These are phyloP conservation scores for Globisporangium cystogenes DNA, from an alignment of 352 stramenopile species.

Conservation along the genomic window DNA sequence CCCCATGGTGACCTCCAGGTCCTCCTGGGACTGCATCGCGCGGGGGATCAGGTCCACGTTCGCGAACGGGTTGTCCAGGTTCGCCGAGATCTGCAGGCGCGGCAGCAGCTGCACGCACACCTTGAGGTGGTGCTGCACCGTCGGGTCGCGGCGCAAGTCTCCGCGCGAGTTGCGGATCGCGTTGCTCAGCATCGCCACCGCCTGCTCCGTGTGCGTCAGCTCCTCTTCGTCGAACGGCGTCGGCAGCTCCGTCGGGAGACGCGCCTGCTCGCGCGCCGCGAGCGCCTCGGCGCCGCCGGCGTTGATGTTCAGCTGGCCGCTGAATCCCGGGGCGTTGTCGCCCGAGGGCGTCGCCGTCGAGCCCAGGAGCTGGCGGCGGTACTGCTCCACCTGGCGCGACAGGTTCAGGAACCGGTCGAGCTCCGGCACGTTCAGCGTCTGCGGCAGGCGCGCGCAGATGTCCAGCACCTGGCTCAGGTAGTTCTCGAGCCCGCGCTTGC, in stretches of 20 bases:
- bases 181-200: constrained; percentile 63
- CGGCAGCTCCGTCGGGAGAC: constrained; percentile 74
- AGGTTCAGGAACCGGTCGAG: constrained; percentile 85
- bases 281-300: constrained; percentile 70
- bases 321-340: constrained; percentile 14
- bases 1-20: constrained; percentile 82
- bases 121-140: constrained; percentile 85
- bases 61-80: constrained; percentile 86
- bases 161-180: constrained; percentile 79
- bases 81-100: constrained; percentile 83
- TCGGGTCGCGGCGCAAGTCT: constrained; percentile 70
- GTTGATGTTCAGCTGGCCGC: constrained; percentile 51
- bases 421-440: constrained; percentile 79
- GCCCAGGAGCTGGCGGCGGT: constrained; percentile 57
- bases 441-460: constrained; percentile 71
- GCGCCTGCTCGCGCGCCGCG: constrained; percentile 70
- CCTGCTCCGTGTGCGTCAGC: constrained; percentile 80
- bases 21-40: constrained; percentile 86
- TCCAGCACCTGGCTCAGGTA: constrained; percentile 83
- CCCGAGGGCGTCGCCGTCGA: constrained; percentile 15
- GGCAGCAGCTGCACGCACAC: constrained; percentile 83
- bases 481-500: constrained; percentile 72
- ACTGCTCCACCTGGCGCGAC: constrained; percentile 82
- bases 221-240: constrained; percentile 85
- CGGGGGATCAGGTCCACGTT: constrained; percentile 85